phyloP scores from a whole-genome alignment of 1,284 basidiomycete genomes.

The Fistulina hepatica region DNA sequence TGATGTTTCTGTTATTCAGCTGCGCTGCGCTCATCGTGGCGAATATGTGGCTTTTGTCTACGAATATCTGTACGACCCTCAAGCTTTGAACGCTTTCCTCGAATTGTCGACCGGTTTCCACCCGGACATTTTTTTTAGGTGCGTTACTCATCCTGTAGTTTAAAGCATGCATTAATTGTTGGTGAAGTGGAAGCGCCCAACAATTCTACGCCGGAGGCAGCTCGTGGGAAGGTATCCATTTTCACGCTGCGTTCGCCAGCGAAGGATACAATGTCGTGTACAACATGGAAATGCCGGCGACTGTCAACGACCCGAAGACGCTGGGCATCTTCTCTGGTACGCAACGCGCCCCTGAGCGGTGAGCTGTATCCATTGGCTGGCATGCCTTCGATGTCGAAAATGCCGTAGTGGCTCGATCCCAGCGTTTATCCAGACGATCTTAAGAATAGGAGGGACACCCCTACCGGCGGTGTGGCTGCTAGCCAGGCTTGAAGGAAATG shows the following conservation, averaged over 20 bases:
- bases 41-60: conserved; percentile 20
- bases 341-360: too few relatives aligned
- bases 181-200: conserved; percentile 30
- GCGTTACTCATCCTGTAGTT: conserved; percentile 4
- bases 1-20: conserved; percentile 20
- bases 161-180: conserved; percentile 1
- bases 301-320: conserved; percentile 24
- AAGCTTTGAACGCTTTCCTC: conserved; percentile 23
- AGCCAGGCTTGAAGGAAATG: conserved; percentile 35
- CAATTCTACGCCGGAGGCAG: conserved; percentile 27
- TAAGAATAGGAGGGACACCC: conserved; percentile 25
- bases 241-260: conserved; percentile 28
- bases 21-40: background rate
- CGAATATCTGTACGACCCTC: conserved; percentile 26
- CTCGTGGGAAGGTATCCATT: conserved; percentile 28
- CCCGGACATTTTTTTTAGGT: conserved; percentile 34
- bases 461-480: conserved; percentile 30
- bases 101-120: conserved; percentile 30
- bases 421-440: conserved; percentile 29
- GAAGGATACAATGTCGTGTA: conserved; percentile 31
- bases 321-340: conserved; percentile 31
- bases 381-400: conserved; percentile 10
- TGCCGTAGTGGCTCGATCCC: conserved; percentile 33
- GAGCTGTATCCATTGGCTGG: background rate
- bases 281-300: conserved; percentile 23